Base-by-base conservation (phyloP, 179 eudicot species). In the Camellia oleifera region DNA sequence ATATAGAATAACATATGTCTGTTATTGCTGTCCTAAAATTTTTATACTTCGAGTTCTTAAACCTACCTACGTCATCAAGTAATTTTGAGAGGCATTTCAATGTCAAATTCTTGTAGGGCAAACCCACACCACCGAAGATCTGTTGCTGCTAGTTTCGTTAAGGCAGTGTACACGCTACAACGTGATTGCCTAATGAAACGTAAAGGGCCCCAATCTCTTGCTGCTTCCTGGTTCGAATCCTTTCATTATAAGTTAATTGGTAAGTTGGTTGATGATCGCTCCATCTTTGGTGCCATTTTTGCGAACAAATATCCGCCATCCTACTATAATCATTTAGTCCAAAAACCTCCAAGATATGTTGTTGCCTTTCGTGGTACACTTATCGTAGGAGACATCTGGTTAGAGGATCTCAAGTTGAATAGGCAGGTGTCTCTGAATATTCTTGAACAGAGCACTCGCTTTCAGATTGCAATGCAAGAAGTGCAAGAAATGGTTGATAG, bases 141-240 rank as follows among this genome's bases (percentile, higher is more conserved):
- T 5, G 85, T 92, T 44, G 92, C 97, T 54, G 98, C 99, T 20
- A 87, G 98, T 81, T 83, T 96, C 64, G 94, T 96, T 52, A 86
- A 90, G 76, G 97, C 96, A 7, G 96, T 88, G 8, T 94, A 92
- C 86, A 79, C 85, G 74, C 84, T 92, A 2, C 98, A 96, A 82
- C 83, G 91, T 46, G 99, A 96, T 73, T 92, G 97, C 75, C 97
- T 89, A 78, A 85, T 90, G 81, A 85, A 83, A 8, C 93, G 95
- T 7, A 77, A 85, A 62, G 90, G 84, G 12, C 75, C 74, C 10
- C 82, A 79, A 40, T 92, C 98, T 75, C 89, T 94, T 46, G 99
- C 99, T 74, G 93, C 98, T 44, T 83, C 84, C 4, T 96, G 98
- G 98, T 92, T 96, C 97, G 90, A 90, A 64, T 91, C 85, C 82